These are phyloP conservation scores for Blastomyces gilchristii DNA, from an alignment of 2,329 filamentous ascomycete species.

Conservation along the genomic window DNA sequence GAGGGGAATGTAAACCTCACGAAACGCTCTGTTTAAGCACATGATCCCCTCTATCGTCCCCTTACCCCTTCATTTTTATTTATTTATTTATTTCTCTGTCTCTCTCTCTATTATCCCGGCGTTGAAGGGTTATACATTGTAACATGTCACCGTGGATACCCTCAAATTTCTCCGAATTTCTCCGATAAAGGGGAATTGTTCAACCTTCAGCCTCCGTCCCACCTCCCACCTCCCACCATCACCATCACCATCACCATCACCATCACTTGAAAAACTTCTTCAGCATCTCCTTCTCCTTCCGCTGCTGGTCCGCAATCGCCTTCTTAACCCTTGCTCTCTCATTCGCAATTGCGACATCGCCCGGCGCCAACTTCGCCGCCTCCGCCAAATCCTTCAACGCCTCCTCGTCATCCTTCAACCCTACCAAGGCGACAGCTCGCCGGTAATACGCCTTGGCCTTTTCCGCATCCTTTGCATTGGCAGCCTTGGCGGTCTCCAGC, in stretches of 20 bases:
- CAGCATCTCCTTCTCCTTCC: conserved; percentile 86
- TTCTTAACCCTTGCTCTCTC: conserved; percentile 73
- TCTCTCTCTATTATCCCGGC: too few relatives aligned
- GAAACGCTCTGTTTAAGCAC: too few relatives aligned
- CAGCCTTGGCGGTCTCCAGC: conserved; percentile 50
- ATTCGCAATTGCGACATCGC: conserved; percentile 61
- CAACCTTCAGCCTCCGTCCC: too few relatives aligned
- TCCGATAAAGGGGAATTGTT: too few relatives aligned
- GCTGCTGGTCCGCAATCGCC: conserved; percentile 58
- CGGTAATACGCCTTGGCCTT: conserved; percentile 84
- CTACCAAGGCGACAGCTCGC: conserved; percentile 63
- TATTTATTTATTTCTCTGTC: too few relatives aligned
- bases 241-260: background rate
- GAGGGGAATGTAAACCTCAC: too few relatives aligned
- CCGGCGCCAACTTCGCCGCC: conserved; percentile 64
- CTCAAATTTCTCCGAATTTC: too few relatives aligned
- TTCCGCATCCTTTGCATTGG: conserved; percentile 56
- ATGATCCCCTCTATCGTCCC: too few relatives aligned
- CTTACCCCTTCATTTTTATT: too few relatives aligned
- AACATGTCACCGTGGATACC: too few relatives aligned
- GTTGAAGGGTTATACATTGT: too few relatives aligned
- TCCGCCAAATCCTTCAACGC: conserved; percentile 65
- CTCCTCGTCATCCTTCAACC: conserved; percentile 72
- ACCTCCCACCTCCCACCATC: background rate
- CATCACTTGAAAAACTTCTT: conserved; percentile 71